Evolutionary conservation across 345 rosid species (phyloP).

Genomic region (Eucalyptus regnans): DNA sequence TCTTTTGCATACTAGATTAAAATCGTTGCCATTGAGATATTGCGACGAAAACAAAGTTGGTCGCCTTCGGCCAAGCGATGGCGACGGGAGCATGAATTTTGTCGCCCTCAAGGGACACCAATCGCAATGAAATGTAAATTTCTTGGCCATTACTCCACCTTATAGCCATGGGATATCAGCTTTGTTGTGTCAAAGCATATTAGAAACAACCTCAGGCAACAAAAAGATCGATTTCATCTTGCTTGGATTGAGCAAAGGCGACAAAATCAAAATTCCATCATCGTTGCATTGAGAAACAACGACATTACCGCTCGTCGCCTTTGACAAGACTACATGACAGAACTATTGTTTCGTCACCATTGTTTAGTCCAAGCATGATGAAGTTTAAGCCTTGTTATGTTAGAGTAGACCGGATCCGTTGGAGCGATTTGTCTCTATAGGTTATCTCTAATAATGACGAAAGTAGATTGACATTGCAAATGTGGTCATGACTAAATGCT

Average conservation of each 20-base stretch:
- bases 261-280: neutral
- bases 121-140: neutral
- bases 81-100: neutral
- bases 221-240: neutral
- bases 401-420: fast-evolving
- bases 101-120: neutral
- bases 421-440: neutral
- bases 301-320: neutral
- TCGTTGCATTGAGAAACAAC: neutral
- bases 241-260: neutral
- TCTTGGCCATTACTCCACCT: neutral
- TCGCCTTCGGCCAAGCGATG: neutral
- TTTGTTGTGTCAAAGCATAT: neutral
- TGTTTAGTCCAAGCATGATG: neutral
- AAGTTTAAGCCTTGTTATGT: neutral
- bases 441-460: neutral
- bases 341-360: neutral
- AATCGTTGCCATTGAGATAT: neutral
- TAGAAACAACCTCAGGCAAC: neutral
- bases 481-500: neutral
- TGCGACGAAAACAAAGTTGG: neutral
- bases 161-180: neutral
- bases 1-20: neutral
- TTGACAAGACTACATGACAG: fast-evolving
- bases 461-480: neutral